Evolutionary conservation across 2,329 filamentous ascomycete species (phyloP).

Genomic region (Phialemonium atrogriseum): DNA sequence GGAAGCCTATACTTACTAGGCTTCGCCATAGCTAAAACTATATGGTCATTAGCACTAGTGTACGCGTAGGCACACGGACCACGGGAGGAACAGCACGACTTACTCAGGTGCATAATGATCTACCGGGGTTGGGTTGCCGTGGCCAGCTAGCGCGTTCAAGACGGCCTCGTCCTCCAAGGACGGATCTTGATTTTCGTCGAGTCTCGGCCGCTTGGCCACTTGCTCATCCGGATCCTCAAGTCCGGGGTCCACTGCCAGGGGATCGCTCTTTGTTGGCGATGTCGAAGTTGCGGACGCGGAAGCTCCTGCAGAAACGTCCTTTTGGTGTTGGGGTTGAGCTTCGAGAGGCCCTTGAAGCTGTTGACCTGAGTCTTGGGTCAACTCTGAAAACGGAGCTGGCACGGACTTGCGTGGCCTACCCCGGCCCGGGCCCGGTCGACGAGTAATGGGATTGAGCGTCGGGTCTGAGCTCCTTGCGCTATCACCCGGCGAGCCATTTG

Average conservation of each 20-base stretch:
- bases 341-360: no score
- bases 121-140: conserved; percentile 26
- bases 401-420: conserved; percentile 42
- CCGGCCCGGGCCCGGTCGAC: conserved; percentile 49
- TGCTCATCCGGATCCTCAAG: conserved; percentile 24
- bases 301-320: conserved; percentile 6
- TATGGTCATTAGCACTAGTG: no score
- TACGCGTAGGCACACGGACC: conserved; percentile 2
- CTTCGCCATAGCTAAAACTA: conserved; percentile 33
- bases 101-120: conserved; percentile 35
- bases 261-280: no score
- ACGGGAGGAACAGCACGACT: conserved; percentile 14
- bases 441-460: conserved; percentile 49
- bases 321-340: no score
- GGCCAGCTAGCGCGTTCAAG: conserved; percentile 34
- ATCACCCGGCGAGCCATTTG: conserved; percentile 20
- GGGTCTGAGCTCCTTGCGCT: conserved; percentile 36
- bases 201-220: conserved; percentile 29
- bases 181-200: conserved; percentile 26
- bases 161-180: conserved; percentile 39
- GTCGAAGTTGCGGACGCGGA: not conserved
- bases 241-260: conserved; percentile 17
- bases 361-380: conserved; percentile 9
- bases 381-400: conserved; percentile 9
- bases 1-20: conserved; percentile 22